Evolutionary conservation across 2,329 filamentous ascomycete genomes (phyloP).

Genomic region (Cordyceps farinosa): DNA sequence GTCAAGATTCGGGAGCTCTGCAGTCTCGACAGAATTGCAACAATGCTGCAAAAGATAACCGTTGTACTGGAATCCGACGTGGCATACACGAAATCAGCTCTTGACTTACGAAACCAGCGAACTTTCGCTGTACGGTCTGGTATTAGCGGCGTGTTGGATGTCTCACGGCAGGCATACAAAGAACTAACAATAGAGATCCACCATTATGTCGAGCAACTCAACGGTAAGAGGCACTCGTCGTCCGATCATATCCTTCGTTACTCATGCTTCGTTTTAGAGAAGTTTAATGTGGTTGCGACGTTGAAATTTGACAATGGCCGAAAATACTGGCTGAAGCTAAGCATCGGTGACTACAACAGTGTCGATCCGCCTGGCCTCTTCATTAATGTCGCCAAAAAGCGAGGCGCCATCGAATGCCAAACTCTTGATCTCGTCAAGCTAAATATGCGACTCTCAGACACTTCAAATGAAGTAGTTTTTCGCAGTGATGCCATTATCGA

Average conservation of each 20-base stretch:
- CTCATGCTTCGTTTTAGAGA: slow-evolving; percentile 36
- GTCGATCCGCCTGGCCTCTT: slow-evolving; percentile 62
- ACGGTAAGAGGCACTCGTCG: slow-evolving; percentile 45
- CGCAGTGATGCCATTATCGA: slow-evolving; percentile 78
- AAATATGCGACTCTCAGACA: slow-evolving; percentile 72
- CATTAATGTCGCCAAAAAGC: slow-evolving; percentile 72
- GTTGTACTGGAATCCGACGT: slow-evolving; percentile 77
- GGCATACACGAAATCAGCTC: slow-evolving; percentile 68
- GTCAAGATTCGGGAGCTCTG: slow-evolving; percentile 68
- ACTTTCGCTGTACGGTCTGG: slow-evolving; percentile 86
- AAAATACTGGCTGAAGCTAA: slow-evolving; percentile 74
- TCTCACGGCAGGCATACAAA: slow-evolving; percentile 84
- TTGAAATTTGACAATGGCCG: slow-evolving; percentile 74
- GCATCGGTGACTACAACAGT: slow-evolving; percentile 58
- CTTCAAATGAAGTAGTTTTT: slow-evolving; percentile 77
- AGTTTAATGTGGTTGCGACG: slow-evolving; percentile 57
- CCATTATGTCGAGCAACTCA: slow-evolving; percentile 64
- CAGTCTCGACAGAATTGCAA: slow-evolving; percentile 55
- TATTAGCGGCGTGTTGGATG: slow-evolving; percentile 80
- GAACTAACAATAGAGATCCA: slow-evolving; percentile 78
- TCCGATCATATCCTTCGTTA: neutral
- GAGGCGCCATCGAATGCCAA: slow-evolving; percentile 78
- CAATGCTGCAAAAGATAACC: slow-evolving; percentile 62
- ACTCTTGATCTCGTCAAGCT: slow-evolving; percentile 80
- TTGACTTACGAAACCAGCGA: slow-evolving; percentile 85